Percentiles rank a stretch among this genome's conserved stretches.
These are phyloP conservation scores for Clavispora fructus DNA, from an alignment of 805 yeast species.

Conservation along the genomic window DNA sequence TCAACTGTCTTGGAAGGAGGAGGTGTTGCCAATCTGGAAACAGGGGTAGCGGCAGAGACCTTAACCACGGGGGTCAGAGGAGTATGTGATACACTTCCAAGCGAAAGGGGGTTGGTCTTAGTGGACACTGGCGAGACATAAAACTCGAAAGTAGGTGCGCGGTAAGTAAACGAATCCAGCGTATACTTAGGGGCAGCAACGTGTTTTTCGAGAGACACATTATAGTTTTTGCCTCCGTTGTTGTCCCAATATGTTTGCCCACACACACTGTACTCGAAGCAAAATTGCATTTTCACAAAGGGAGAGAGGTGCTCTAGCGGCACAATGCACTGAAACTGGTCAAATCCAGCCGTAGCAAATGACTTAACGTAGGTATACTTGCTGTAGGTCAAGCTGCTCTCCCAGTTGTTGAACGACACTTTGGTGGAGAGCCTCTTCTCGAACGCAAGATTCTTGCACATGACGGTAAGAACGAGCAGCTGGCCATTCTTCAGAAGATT, in stretches of 20 bases:
- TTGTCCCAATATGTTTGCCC: conserved; percentile 34
- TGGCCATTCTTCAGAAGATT: conserved; percentile 23
- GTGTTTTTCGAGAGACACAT: conserved; percentile 21
- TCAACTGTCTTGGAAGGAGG: neutral
- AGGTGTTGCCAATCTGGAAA: neutral
- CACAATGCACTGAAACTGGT: conserved; percentile 48
- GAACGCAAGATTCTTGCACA: conserved; percentile 31
- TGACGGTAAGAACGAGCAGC: conserved; percentile 21
- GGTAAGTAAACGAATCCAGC: conserved; percentile 9
- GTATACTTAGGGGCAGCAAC: neutral
- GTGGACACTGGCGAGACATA: neutral
- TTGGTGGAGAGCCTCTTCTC: conserved; percentile 37
- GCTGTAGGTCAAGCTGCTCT: conserved; percentile 25
- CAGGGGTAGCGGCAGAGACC: neutral
- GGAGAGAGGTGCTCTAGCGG: conserved; percentile 33
- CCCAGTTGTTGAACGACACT: conserved; percentile 47
- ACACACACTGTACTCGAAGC: conserved; percentile 28
- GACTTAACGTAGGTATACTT: conserved; percentile 18
- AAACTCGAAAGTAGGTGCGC: conserved; percentile 6
- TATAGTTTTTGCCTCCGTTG: conserved; percentile 30
- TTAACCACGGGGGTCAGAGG: neutral
- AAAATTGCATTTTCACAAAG: conserved; percentile 28
- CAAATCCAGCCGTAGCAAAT: conserved; percentile 26
- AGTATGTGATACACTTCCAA: neutral
- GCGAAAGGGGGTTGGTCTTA: neutral